phyloP scores from a whole-genome alignment of 2,329 filamentous ascomycete species.

The Alternaria arborescens region DNA sequence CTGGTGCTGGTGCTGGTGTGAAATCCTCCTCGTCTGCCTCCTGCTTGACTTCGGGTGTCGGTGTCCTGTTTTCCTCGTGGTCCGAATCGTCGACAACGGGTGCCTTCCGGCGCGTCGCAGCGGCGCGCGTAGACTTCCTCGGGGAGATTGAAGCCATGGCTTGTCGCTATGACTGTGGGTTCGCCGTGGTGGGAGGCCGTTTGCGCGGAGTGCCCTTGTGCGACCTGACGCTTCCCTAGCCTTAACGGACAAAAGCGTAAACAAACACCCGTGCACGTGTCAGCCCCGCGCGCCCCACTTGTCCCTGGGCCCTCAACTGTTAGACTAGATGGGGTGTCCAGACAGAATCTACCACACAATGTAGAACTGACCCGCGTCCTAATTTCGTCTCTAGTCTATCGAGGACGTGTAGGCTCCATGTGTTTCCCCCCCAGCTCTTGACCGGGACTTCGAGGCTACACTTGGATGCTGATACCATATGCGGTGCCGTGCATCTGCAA shows the following conservation, averaged over 20 bases:
- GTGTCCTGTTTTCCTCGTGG: constrained; percentile 75
- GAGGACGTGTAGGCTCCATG: not conserved
- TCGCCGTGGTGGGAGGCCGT: constrained; percentile 16
- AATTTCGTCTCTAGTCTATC: not conserved
- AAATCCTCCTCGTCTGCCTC: constrained; percentile 82
- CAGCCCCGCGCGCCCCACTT: constrained; percentile 21
- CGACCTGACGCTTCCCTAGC: constrained; percentile 17
- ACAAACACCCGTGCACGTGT: constrained; percentile 34
- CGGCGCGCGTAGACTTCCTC: constrained; percentile 67
- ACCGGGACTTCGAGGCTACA: not conserved
- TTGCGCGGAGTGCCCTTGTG: constrained; percentile 14
- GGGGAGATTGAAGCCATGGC: constrained; percentile 52
- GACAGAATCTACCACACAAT: not conserved
- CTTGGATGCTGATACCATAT: not conserved
- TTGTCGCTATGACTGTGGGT: constrained; percentile 35
- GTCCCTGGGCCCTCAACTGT: not conserved
- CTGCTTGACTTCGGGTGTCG: constrained; percentile 62
- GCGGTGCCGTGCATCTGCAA: not conserved
- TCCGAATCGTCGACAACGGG: constrained; percentile 77
- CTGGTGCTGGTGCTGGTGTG: constrained; percentile 69
- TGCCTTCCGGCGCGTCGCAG: constrained; percentile 69
- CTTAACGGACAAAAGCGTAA: constrained; percentile 27
- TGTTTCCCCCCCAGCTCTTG: not conserved
- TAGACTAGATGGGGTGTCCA: not conserved
- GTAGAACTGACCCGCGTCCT: not conserved